Conservation (phyloP, 2,329 filamentous ascomycete genomes). For the Colletotrichum theobromicola region DNA sequence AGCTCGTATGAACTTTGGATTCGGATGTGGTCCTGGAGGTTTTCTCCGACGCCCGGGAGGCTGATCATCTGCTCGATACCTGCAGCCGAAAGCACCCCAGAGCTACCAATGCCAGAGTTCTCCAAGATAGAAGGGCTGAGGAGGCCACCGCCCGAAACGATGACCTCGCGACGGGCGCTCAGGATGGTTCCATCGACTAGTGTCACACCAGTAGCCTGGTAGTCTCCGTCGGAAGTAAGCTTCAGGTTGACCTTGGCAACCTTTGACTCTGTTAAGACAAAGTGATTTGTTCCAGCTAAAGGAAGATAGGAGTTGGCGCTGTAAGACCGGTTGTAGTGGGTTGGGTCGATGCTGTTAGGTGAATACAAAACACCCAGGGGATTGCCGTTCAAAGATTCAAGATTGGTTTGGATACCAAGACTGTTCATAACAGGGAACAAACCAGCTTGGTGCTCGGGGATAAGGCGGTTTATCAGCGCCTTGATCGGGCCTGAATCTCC, state of each 20-base stretch:
- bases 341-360: constrained; percentile 52
- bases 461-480: constrained; percentile 41
- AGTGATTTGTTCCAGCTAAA: constrained; percentile 45
- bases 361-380: constrained; percentile 55
- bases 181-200: constrained; percentile 27
- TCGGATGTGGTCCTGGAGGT: constrained; percentile 38
- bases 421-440: constrained; percentile 50
- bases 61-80: constrained; percentile 53
- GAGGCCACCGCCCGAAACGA: constrained; percentile 48
- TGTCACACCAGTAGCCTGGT: constrained; percentile 26
- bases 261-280: constrained; percentile 37
- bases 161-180: constrained; percentile 34
- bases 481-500: constrained; percentile 28
- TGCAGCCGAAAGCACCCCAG: constrained; percentile 48
- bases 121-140: constrained; percentile 63
- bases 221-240: constrained; percentile 15
- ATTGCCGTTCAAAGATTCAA: constrained; percentile 53
- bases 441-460: constrained; percentile 44
- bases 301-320: constrained; percentile 46
- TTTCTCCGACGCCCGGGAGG: constrained; percentile 58
- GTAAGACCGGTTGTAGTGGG: constrained; percentile 55
- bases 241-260: constrained; percentile 43
- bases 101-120: constrained; percentile 60
- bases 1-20: constrained; percentile 38
- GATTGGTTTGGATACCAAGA: constrained; percentile 43